A percentile compares a stretch with the other conserved stretches of the same genome.
phyloP scores from a whole-genome alignment of 2,329 filamentous ascomycete genomes.

The Sclerotinia trifoliorum region DNA sequence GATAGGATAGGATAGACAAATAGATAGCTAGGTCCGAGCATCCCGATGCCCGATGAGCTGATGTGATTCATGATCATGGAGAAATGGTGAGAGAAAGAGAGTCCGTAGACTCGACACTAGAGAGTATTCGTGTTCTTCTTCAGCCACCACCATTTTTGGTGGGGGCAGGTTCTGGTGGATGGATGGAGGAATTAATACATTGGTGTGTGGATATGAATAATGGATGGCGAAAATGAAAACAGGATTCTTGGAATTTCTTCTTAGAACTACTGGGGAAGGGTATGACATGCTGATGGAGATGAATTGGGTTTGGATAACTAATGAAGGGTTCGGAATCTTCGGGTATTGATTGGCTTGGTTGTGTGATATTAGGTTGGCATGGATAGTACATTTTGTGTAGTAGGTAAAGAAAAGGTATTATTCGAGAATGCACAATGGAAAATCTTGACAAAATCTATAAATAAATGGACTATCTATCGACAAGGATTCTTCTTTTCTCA shows the following conservation, averaged over 20 bases:
- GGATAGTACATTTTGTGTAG: background rate
- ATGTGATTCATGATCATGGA: background rate
- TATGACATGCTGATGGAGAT: background rate
- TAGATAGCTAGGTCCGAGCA: background rate
- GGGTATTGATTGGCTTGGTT: slow-evolving; percentile 3
- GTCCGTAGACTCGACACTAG: background rate
- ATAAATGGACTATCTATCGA: background rate
- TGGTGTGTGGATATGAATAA: background rate
- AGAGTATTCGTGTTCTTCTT: slow-evolving; percentile 3
- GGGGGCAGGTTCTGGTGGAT: background rate
- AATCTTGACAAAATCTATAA: background rate
- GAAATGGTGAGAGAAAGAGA: too few species aligned
- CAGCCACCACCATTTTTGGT: slow-evolving; percentile 13
- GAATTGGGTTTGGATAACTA: background rate
- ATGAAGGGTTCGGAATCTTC: background rate
- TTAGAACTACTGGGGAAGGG: too few species aligned
- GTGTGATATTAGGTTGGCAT: background rate
- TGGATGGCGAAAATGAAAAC: slow-evolving; percentile 6
- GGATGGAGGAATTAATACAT: too few species aligned
- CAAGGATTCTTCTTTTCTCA: too few species aligned
- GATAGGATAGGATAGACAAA: too few species aligned
- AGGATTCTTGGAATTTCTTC: background rate
- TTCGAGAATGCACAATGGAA: background rate
- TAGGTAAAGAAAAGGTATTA: background rate
- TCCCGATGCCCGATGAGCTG: slow-evolving; percentile 6